Conservation (phyloP, 305 asterid genomes). For the Fraxinus angustifolia region DNA sequence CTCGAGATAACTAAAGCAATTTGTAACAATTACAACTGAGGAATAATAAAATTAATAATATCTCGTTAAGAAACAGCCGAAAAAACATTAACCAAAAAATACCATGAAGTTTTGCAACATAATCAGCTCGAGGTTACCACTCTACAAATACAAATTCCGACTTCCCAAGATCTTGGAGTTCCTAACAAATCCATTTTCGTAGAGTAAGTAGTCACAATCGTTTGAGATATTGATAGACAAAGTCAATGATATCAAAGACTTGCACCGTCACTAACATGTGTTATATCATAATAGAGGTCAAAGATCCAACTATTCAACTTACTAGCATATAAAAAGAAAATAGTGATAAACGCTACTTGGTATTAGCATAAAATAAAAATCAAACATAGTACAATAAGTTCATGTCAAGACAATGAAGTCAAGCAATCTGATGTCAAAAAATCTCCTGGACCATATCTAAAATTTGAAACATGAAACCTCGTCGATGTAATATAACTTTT, state of each 20-base stretch:
- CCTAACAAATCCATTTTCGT: neutral
- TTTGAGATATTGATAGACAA: neutral
- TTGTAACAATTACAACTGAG: conserved; percentile 2
- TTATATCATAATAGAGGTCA: too few relatives aligned
- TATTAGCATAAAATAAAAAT: neutral
- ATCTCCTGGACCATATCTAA: neutral
- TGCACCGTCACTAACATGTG: too few relatives aligned
- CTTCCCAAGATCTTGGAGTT: neutral
- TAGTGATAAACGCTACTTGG: neutral
- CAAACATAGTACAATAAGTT: neutral
- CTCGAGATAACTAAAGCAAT: neutral
- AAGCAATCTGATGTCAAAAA: neutral
- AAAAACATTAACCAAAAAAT: too few relatives aligned
- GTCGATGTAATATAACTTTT: neutral
- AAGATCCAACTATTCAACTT: conserved; percentile 12
- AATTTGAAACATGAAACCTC: neutral
- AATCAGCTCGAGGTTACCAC: neutral
- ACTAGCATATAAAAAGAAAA: neutral
- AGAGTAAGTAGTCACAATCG: neutral
- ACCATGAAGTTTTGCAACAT: neutral
- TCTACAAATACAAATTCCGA: neutral
- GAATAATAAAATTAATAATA: neutral
- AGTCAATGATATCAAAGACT: neutral
- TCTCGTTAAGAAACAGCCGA: neutral
- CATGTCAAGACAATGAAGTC: neutral